These are phyloP conservation scores for Yarrowia sp. DNA, from an alignment of 805 yeast genomes.

Conservation along the genomic window DNA sequence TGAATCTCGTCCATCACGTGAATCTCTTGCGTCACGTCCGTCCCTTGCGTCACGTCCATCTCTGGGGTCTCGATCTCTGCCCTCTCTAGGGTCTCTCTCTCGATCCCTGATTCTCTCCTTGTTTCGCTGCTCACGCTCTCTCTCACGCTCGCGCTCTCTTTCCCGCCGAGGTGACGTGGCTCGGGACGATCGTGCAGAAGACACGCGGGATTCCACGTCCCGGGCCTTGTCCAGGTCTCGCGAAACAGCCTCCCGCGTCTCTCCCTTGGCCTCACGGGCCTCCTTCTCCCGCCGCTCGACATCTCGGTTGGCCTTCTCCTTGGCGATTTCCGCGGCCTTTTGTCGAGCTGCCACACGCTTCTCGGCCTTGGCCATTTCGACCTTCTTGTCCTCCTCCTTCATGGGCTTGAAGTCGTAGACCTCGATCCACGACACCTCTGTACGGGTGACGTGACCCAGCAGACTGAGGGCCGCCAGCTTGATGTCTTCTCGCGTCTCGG, in stretches of 20 bases:
- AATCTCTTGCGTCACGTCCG: slow-evolving; percentile 14
- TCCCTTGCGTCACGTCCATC: slow-evolving; percentile 28
- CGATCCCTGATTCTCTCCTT: slow-evolving; percentile 12
- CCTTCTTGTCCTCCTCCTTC: slow-evolving; percentile 44
- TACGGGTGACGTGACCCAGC: slow-evolving; percentile 45
- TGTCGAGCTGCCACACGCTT: slow-evolving; percentile 41
- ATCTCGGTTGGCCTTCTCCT: slow-evolving; percentile 2
- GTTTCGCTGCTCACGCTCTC: slow-evolving; percentile 31
- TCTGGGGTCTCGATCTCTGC: background rate
- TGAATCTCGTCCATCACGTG: slow-evolving; percentile 34
- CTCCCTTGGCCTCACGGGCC: slow-evolving; percentile 1
- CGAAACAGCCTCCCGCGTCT: background rate
- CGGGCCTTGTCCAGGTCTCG: background rate
- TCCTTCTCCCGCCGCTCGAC: background rate
- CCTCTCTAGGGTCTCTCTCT: background rate
- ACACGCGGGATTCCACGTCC: slow-evolving; percentile 4
- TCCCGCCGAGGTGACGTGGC: slow-evolving; percentile 33
- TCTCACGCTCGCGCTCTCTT: slow-evolving; percentile 24
- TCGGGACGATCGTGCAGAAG: slow-evolving; percentile 4
- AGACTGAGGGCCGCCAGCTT: slow-evolving; percentile 66
- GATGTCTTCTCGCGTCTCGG: slow-evolving; percentile 79
- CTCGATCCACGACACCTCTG: slow-evolving; percentile 45
- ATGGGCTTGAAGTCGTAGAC: slow-evolving; percentile 44
- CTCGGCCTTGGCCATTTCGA: slow-evolving; percentile 45
- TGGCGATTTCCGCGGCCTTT: slow-evolving; percentile 6